Percentiles rank a stretch among this genome's conserved stretches.
phyloP scores from a whole-genome alignment of 2,329 filamentous ascomycete species.

The Alternaria brassicae region DNA sequence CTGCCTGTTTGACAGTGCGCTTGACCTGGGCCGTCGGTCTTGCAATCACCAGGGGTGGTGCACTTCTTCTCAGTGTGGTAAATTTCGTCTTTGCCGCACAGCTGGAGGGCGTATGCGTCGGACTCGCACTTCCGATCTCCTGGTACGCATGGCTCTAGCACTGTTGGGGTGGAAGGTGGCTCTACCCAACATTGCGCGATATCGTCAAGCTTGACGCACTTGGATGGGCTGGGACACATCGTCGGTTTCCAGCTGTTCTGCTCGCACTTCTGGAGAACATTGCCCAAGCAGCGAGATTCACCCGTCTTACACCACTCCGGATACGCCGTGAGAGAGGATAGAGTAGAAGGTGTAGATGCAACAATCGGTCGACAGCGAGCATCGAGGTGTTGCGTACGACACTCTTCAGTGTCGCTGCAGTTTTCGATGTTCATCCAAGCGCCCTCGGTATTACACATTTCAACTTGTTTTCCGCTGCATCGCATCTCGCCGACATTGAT shows the following conservation, averaged over 20 bases:
- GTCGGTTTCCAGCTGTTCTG: background rate
- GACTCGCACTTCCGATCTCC: conserved; percentile 6
- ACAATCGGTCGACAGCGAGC: background rate
- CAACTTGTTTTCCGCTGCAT: background rate
- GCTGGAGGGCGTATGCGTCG: background rate
- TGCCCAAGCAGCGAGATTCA: background rate
- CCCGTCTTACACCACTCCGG: background rate
- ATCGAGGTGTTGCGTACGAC: background rate
- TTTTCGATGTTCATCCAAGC: background rate
- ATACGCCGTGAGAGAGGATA: background rate
- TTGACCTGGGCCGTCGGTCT: background rate
- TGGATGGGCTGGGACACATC: background rate
- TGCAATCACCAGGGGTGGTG: conserved; percentile 7
- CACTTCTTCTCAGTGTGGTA: conserved; percentile 9
- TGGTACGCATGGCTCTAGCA: background rate
- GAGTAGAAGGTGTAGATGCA: background rate
- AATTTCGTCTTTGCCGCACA: background rate
- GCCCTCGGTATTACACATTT: background rate
- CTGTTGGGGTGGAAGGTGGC: background rate
- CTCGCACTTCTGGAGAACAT: background rate
- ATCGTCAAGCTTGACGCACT: conserved; percentile 1
- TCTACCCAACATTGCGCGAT: background rate
- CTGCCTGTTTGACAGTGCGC: conserved; percentile 7
- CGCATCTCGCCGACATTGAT: background rate
- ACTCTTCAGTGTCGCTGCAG: background rate